Percentiles rank a stretch among this genome's conserved stretches.
Evolutionary conservation across 306 rosid species (phyloP).

Genomic region (Quercus bicolor): DNA sequence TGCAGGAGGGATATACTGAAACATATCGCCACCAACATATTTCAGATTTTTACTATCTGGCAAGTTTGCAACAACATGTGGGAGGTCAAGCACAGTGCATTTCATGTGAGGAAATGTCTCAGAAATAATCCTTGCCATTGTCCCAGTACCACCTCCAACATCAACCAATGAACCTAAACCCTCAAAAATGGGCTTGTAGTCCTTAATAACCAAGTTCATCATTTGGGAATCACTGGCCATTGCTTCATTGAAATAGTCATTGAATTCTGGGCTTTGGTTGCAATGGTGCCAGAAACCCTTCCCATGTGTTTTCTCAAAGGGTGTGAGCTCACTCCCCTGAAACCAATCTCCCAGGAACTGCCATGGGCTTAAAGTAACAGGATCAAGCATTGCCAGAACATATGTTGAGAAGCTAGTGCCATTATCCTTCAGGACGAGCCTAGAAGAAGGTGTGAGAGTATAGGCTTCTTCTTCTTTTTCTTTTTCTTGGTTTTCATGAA

Average conservation of each 20-base stretch:
- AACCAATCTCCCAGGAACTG: constrained; percentile 33
- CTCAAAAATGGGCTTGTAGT: constrained; percentile 39
- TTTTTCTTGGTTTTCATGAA: not conserved
- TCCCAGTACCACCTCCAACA: constrained; percentile 38
- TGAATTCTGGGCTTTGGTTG: constrained; percentile 1
- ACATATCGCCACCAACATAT: constrained; percentile 52
- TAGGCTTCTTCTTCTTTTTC: constrained; percentile 23
- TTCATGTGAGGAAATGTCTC: constrained; percentile 43
- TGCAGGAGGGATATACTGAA: constrained; percentile 38
- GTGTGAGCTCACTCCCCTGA: not conserved
- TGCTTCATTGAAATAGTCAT: constrained; percentile 25
- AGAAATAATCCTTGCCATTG: constrained; percentile 11
- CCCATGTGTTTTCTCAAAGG: constrained; percentile 32
- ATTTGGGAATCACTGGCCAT: constrained; percentile 44
- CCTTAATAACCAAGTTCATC: constrained; percentile 32
- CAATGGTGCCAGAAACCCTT: constrained; percentile 34
- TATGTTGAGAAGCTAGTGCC: constrained; percentile 1
- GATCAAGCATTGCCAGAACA: constrained; percentile 17
- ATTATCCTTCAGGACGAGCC: constrained; percentile 29
- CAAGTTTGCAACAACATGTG: constrained; percentile 37
- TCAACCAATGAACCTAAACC: constrained; percentile 33
- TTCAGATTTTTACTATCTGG: constrained; percentile 32
- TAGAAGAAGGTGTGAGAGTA: constrained; percentile 44
- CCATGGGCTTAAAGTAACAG: constrained; percentile 21
- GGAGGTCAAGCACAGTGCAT: constrained; percentile 48